Conservation (phyloP, 768 basidiomycete genomes). For the Tricholoma furcatifolium region DNA sequence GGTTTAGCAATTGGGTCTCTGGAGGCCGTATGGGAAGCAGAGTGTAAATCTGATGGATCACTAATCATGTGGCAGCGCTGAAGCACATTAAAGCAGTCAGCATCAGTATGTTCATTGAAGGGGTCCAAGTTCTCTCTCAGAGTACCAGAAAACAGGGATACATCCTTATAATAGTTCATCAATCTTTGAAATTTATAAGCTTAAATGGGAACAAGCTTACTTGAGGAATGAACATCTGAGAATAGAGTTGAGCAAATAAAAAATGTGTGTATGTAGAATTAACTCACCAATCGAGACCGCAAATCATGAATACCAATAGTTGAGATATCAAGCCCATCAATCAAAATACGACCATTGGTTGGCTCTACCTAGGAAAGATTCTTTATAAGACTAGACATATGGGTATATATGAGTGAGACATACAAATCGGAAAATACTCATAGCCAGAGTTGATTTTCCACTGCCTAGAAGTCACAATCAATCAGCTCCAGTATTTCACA, state of each 20-base stretch:
- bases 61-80: slow-evolving; percentile 78
- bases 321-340: slow-evolving; percentile 88
- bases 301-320: slow-evolving; percentile 83
- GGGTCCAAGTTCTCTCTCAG: slow-evolving; percentile 76
- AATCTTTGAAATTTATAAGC: not conserved
- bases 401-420: slow-evolving; percentile 21
- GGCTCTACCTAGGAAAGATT: slow-evolving; percentile 61
- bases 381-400: not conserved
- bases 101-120: slow-evolving; percentile 78
- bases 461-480: slow-evolving; percentile 43
- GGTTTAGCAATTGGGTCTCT: slow-evolving; percentile 50
- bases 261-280: not conserved
- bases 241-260: no score
- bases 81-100: slow-evolving; percentile 78
- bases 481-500: not conserved
- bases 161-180: slow-evolving; percentile 42
- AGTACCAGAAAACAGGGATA: slow-evolving; percentile 79
- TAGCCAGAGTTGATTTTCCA: slow-evolving; percentile 82
- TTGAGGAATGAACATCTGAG: no score
- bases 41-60: slow-evolving; percentile 46
- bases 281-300: slow-evolving; percentile 66
- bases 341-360: slow-evolving; percentile 65
- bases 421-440: slow-evolving; percentile 83
- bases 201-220: slow-evolving; percentile 1
- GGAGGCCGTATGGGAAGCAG: slow-evolving; percentile 40